Evolutionary conservation across 495 filamentous ascomycete genomes (phyloP).

Genomic region (Hypoxylon crocopeplum): DNA sequence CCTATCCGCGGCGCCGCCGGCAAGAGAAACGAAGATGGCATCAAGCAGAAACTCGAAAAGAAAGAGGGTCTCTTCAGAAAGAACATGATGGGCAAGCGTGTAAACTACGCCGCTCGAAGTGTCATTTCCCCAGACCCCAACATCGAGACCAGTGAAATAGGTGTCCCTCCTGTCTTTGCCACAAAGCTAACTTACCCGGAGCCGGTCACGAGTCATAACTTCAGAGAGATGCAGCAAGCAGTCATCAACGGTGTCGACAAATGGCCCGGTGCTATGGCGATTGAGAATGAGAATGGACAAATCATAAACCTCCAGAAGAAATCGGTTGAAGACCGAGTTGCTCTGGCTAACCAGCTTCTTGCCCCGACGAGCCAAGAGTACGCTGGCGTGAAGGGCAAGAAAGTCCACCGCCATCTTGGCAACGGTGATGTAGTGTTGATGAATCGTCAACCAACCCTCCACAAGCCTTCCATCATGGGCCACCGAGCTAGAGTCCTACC

Average conservation of each 20-base stretch:
- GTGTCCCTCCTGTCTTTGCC: slow-evolving; percentile 95
- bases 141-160: slow-evolving; percentile 98
- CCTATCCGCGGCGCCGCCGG: slow-evolving; percentile 76
- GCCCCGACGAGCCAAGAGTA: slow-evolving; percentile 81
- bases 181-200: slow-evolving; percentile 96
- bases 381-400: slow-evolving; percentile 86
- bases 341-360: slow-evolving; percentile 89
- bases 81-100: slow-evolving; percentile 99
- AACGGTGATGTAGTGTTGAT: slow-evolving; percentile 97
- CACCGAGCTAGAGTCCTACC: slow-evolving; percentile 92
- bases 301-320: slow-evolving; percentile 87
- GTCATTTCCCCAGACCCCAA: slow-evolving; percentile 99
- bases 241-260: slow-evolving; percentile 92
- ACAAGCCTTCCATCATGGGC: slow-evolving; percentile 99
- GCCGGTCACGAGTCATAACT: slow-evolving; percentile 96
- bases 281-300: slow-evolving; percentile 95
- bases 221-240: slow-evolving; percentile 92
- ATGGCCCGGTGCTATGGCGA: slow-evolving; percentile 92
- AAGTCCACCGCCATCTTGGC: slow-evolving; percentile 93
- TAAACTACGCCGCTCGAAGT: slow-evolving; percentile 96
- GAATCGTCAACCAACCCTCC: slow-evolving; percentile 99
- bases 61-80: slow-evolving; percentile 98
- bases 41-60: slow-evolving; percentile 98
- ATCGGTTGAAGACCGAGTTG: slow-evolving; percentile 80
- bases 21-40: slow-evolving; percentile 76